Evolutionary conservation across 768 basidiomycete genomes (phyloP), one percentile per base, ranked within the genome.

Genomic region (Boletus subparvulus): DNA sequence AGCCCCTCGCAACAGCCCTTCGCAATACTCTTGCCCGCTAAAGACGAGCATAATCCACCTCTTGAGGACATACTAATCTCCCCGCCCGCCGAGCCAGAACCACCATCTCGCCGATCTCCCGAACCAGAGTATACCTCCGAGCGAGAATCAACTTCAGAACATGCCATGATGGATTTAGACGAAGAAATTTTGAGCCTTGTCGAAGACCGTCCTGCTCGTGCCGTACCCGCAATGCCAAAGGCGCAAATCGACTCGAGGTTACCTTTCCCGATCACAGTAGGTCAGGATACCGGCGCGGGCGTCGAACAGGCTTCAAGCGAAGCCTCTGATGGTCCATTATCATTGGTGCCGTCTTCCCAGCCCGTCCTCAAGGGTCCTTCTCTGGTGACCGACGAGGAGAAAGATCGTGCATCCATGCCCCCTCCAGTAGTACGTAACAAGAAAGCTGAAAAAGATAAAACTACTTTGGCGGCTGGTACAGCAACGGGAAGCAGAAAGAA

Each of bases 121-220:
- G 56, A 62, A 40, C 42, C 56, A 33, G 42, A 55, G 14, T 19
- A 41, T 26, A 40, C 16, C 13, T 19, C 50, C 14, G 47, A 61
- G 26, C 58, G 37, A 13, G 60, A 53, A 33, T 30, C 39, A 4
- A 40, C 51, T 26, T 36, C 50, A 19, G 61, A 65, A 32, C 60
- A 46, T 72, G 74, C 57, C 65, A 76, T 55, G 74, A 74, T 71
- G 67, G 74, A 85, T 52, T 82, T 80, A 13, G 79, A 80, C 12
- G 76, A 87, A 60, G 88, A 90, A 70, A 70, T 90, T 47, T 76
- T 89, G 55, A 87, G 86, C 62, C 74, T 90, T 26, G 74, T 90
- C 32, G 88, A 87, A 63, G 86, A 84, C 61, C 72, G 66, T 28
- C 51, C 65, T 52, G 51, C 55, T 30, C 24, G 46, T 54, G 32